Percentiles rank a stretch among this genome's conserved stretches.
phyloP scores from a whole-genome alignment of 2,329 filamentous ascomycete genomes.

The Alternaria atra region DNA sequence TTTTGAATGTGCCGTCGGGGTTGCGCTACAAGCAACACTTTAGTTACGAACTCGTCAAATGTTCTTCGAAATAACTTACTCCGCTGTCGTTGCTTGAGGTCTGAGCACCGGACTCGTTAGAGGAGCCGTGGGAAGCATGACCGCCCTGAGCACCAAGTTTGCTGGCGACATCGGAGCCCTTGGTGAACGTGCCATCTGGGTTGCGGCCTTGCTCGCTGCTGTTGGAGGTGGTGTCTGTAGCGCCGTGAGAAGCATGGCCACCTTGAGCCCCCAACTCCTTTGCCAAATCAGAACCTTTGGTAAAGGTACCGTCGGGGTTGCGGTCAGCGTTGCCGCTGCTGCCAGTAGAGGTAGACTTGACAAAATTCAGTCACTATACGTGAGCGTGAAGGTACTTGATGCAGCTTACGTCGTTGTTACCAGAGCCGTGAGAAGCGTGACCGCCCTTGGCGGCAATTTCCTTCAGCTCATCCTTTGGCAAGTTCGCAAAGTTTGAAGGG shows the following conservation, averaged over 20 bases:
- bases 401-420: constrained; percentile 2
- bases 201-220: constrained; percentile 41
- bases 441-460: constrained; percentile 62
- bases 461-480: constrained; percentile 59
- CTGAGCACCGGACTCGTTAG: constrained; percentile 17
- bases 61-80: constrained; percentile 34
- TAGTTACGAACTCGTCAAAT: constrained; percentile 37
- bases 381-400: not conserved
- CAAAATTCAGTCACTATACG: not conserved
- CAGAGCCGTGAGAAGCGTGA: constrained; percentile 49
- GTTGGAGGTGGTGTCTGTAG: constrained; percentile 12
- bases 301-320: constrained; percentile 53
- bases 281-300: constrained; percentile 49
- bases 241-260: constrained; percentile 46
- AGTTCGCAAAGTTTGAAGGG: constrained; percentile 63
- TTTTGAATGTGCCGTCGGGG: constrained; percentile 53
- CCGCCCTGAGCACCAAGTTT: constrained; percentile 51
- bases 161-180: constrained; percentile 49
- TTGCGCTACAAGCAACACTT: constrained; percentile 48
- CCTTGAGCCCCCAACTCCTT: constrained; percentile 50
- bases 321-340: constrained; percentile 34
- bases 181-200: constrained; percentile 52
- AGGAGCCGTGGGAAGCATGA: constrained; percentile 42
- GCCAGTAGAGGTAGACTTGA: not conserved
- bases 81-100: constrained; percentile 23